Base-by-base conservation (phyloP, 768 basidiomycete genomes). In the Termitomyces heimii region DNA sequence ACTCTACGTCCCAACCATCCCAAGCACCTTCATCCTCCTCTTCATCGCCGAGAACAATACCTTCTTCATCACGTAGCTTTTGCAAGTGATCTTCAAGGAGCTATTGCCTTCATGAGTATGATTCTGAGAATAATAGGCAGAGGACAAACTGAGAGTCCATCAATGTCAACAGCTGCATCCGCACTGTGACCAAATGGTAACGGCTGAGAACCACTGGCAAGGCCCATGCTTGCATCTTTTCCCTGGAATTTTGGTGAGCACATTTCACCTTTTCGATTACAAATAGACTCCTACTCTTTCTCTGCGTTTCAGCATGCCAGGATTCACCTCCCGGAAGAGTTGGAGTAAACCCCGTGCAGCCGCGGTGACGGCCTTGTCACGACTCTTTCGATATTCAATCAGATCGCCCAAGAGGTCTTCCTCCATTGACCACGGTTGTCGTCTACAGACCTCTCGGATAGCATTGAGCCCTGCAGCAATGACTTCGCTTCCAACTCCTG, bases 391-490 rank as follows among this genome's bases (percentile, higher is more conserved):
- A 70, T 99, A 99, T 71, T 94, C 95, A 52, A 98, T 82, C 60
- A 99, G 71, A 72, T 99, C 97, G 3, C 89, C 86, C 5, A 99
- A 76, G 26, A 98, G 71, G 65, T 98, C 96, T 62, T 93, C 92
- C 62, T 96, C 93, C 89, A 99, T 98, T 54, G 90, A 85, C 92
- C 94, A 95, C 4, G 96, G 93, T 68, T 99, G 97, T 39, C 96
- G 73, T 32, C 90, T 72, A 69, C 94, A 97, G n/a, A 99, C 83
- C 70, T 98, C 96, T 31, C 94, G 81, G 42, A 99, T 93, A 16
- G 92, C 83, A 70, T 99, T 99, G 61, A 99, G 75, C n/a, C 97
- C 97, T 0, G 96, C 97, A 1, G 95, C 86, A 60, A 98, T 89
- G 65, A 98, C 94, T 70, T 98, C 94, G 63, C 88, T 84, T 1